Evolutionary conservation across 164 flowering plant genomes (phyloP).

Genomic region (Macadamia integrifolia): DNA sequence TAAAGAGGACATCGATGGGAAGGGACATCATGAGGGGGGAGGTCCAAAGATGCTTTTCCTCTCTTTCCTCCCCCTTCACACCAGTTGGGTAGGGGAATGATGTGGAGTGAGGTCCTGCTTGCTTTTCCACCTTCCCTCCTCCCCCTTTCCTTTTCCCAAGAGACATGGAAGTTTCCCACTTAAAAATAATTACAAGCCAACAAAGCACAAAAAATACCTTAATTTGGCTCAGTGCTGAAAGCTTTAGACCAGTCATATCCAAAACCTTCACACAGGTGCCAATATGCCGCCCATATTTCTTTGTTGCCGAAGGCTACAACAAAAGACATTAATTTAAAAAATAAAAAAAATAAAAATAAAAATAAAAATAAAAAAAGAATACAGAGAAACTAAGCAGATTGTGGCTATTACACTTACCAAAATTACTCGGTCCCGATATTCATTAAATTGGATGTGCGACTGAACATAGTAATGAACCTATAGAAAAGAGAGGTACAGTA

Average conservation of each 20-base stretch:
- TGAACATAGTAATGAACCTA: slow-evolving; percentile 87
- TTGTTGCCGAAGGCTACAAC: slow-evolving; percentile 54
- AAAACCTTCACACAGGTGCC: slow-evolving; percentile 72
- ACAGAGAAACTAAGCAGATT: neutral
- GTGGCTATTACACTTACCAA: slow-evolving; percentile 46
- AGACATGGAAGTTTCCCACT: too few relatives aligned
- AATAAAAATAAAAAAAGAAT: slow-evolving; percentile 1
- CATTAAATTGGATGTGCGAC: slow-evolving; percentile 97
- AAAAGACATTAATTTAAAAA: slow-evolving; percentile 5
- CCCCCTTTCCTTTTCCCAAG: too few relatives aligned
- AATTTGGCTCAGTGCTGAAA: slow-evolving; percentile 70
- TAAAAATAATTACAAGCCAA: too few relatives aligned
- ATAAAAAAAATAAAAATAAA: slow-evolving; percentile 3
- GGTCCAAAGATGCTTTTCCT: too few relatives aligned
- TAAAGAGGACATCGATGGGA: too few relatives aligned
- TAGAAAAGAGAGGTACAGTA: slow-evolving; percentile 12
- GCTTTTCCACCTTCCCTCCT: too few relatives aligned
- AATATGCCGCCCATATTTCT: slow-evolving; percentile 48
- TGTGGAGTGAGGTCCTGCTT: too few relatives aligned
- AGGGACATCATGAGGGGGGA: too few relatives aligned
- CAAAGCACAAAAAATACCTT: slow-evolving; percentile 38
- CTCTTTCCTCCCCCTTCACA: too few relatives aligned
- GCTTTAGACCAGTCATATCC: slow-evolving; percentile 81
- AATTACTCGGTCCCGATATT: slow-evolving; percentile 88
- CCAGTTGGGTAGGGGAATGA: too few relatives aligned